Base-by-base conservation (phyloP, 192 early-diverging fungal genomes). In the Coemansia brasiliensis region DNA sequence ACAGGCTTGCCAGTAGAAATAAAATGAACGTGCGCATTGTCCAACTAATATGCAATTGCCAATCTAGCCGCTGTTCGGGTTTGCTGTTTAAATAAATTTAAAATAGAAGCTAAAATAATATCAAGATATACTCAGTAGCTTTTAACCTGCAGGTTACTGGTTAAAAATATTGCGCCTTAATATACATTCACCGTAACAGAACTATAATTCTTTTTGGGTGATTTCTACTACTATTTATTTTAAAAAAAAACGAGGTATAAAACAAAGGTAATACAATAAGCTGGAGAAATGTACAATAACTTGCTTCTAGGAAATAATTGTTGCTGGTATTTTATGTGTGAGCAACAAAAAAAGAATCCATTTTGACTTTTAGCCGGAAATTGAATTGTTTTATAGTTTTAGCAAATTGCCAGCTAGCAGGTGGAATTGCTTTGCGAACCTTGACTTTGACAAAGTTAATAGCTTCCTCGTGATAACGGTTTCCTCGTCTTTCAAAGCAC, bases 301-400 rank as follows among this genome's bases (percentile, higher is more conserved):
- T n/a, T n/a, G n/a, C n/a, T n/a, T n/a, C n/a, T n/a, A 32, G 13
- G 21, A 49, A 49, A 27, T 13, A 6, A 20, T 22, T 32, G 5
- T 22, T 3, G 37, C n/a, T n/a, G n/a, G n/a, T n/a, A n/a, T n/a
- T 18, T 49, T 46, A 44, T 25, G 44, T 22, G 45, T 22, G 25
- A 9, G 37, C 10, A 3, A 72, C 60, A 35, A 79, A 79, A 27
- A 79, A 79, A 4, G 27, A 59, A 17, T 72, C 75, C 17, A 72
- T 7, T 32, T 61, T 79, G 40, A 32, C 42, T 25, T 29, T 51
- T 11, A 78, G 35, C 17, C 57, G 68, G 27, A 44, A 32, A 27
- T 59, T 72, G 0, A 72, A n/a, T 10, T 40, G 16, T 27, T 60
- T 62, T 24, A 61, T 35, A 24, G 40, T 44, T 37, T 43, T 59